Evolutionary conservation across 2,329 filamentous ascomycete genomes (phyloP).

Genomic region (Penicillium sp.): DNA sequence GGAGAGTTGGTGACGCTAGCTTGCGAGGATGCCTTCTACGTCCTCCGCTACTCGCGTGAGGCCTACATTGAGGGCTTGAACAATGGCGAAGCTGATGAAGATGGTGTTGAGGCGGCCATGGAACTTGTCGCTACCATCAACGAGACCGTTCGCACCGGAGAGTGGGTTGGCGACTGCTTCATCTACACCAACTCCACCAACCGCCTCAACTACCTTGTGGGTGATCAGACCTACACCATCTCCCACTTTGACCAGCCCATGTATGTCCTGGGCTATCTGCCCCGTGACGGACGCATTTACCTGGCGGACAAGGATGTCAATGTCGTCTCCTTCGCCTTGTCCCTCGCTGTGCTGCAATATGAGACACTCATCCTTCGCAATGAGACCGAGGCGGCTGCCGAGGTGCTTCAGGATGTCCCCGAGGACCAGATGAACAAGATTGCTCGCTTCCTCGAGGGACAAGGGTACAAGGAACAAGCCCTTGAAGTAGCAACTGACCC

Average conservation of each 20-base stretch:
- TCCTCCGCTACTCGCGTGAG: conserved; percentile 87
- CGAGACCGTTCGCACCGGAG: conserved; percentile 88
- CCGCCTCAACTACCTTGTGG: conserved; percentile 94
- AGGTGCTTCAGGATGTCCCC: conserved; percentile 81
- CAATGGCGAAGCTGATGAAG: conserved; percentile 77
- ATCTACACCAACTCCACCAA: conserved; percentile 98
- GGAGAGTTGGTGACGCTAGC: conserved; percentile 91
- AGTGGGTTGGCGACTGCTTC: conserved; percentile 99
- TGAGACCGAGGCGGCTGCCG: conserved; percentile 87
- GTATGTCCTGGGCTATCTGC: conserved; percentile 94
- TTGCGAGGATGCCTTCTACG: conserved; percentile 94
- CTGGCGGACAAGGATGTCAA: conserved; percentile 93
- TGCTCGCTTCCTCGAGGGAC: conserved; percentile 92
- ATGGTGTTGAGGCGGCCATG: conserved; percentile 93
- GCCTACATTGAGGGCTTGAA: conserved; percentile 83
- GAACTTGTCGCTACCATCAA: conserved; percentile 95
- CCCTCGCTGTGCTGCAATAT: conserved; percentile 91
- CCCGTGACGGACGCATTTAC: conserved; percentile 92
- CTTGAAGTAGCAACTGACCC: conserved; percentile 91
- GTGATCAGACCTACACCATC: conserved; percentile 96
- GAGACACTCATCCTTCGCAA: conserved; percentile 93
- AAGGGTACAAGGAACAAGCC: conserved; percentile 94
- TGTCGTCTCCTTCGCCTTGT: conserved; percentile 86
- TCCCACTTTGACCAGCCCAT: conserved; percentile 94
- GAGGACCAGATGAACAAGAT: conserved; percentile 98